phyloP scores from a whole-genome alignment of 176 grass and related monocot species.

The Leersia perrieri region DNA sequence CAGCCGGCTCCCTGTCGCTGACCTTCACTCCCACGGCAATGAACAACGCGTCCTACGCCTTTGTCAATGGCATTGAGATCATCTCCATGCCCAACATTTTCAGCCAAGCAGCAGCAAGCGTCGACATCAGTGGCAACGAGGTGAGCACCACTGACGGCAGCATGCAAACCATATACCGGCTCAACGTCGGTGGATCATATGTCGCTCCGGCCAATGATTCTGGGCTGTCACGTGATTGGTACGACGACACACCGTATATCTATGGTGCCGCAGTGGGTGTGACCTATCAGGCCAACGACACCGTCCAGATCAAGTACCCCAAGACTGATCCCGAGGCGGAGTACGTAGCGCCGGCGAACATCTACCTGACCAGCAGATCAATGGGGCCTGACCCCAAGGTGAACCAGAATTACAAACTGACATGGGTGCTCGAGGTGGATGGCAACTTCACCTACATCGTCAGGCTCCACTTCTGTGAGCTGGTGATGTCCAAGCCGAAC shows the following conservation, averaged over 20 bases:
- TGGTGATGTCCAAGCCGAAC: constrained; percentile 43
- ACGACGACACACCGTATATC: constrained; percentile 58
- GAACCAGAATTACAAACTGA: constrained; percentile 60
- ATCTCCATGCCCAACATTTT: constrained; percentile 71
- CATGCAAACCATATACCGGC: constrained; percentile 66
- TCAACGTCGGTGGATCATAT: constrained; percentile 71
- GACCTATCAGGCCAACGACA: constrained; percentile 19
- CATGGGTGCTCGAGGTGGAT: constrained; percentile 69
- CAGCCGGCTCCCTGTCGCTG: constrained; percentile 38
- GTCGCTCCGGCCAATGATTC: constrained; percentile 49
- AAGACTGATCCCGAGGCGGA: constrained; percentile 15
- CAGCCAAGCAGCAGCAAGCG: constrained; percentile 20
- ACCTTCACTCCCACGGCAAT: constrained; percentile 59
- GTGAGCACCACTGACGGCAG: constrained; percentile 10
- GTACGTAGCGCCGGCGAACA: constrained; percentile 41
- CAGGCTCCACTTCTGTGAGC: constrained; percentile 71
- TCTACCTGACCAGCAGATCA: constrained; percentile 44
- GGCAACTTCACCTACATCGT: constrained; percentile 69
- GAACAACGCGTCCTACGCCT: constrained; percentile 75
- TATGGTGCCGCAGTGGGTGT: constrained; percentile 58
- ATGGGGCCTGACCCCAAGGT: constrained; percentile 53
- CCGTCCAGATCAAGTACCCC: constrained; percentile 30
- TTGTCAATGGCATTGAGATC: constrained; percentile 79
- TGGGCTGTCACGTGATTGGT: constrained; percentile 61
- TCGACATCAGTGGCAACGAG: constrained; percentile 36